Conservation (phyloP, 805 yeast genomes). For the Deakozyma indianensis region DNA sequence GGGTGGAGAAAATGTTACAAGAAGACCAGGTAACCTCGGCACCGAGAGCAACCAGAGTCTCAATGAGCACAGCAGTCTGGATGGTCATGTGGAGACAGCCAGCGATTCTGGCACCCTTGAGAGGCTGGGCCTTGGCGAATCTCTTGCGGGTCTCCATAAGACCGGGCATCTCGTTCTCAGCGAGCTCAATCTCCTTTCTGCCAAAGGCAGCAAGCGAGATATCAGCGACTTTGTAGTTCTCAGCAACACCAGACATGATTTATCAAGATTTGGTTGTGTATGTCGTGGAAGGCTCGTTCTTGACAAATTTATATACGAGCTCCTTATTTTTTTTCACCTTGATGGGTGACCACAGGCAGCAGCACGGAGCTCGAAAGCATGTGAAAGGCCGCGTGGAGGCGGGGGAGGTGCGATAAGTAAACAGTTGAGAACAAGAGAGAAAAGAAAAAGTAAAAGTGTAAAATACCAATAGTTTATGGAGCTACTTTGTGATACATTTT, state of each 20-base stretch:
- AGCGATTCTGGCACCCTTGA: conserved; percentile 96
- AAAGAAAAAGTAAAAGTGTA: no score
- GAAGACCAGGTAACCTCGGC: conserved; percentile 99
- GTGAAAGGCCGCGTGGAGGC: no score
- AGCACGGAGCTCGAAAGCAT: no score
- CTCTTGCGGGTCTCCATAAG: conserved; percentile 91
- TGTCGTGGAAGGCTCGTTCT: not conserved
- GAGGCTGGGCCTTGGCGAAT: conserved; percentile 86
- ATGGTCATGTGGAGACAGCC: conserved; percentile 99
- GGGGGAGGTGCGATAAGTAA: no score
- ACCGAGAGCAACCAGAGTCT: conserved; percentile 92
- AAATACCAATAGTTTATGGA: no score
- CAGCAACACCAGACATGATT: conserved; percentile 44
- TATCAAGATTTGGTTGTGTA: no score
- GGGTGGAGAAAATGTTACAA: conserved; percentile 98
- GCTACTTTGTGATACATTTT: no score
- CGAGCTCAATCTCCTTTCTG: conserved; percentile 96
- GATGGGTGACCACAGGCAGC: no score
- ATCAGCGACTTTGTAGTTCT: conserved; percentile 90
- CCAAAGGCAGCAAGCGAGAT: conserved; percentile 98
- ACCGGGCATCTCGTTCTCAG: conserved; percentile 99
- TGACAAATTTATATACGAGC: not conserved
- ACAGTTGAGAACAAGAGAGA: no score
- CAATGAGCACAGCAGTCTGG: conserved; percentile 97
- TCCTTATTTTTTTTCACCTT: not conserved